phyloP scores from a whole-genome alignment of 2,329 filamentous ascomycete genomes.

The Colletotrichum sp. region DNA sequence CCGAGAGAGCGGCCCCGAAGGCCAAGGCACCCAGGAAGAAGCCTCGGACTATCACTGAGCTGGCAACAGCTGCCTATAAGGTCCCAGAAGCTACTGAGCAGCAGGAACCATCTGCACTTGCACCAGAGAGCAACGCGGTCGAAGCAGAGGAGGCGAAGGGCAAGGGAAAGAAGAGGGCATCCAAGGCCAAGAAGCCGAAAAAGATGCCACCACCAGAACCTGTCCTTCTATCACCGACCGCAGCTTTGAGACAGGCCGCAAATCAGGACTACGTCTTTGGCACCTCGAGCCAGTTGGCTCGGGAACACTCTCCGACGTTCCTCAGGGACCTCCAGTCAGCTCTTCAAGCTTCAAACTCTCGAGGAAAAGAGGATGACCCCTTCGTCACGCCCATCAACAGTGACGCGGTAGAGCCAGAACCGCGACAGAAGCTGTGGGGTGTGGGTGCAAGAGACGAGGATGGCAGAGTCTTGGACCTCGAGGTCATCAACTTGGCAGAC shows the following conservation, averaged over 20 bases:
- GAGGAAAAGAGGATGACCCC: constrained; percentile 38
- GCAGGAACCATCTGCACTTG: constrained; percentile 28
- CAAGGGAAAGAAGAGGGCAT: constrained; percentile 34
- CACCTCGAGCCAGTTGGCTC: constrained; percentile 81
- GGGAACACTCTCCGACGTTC: constrained; percentile 72
- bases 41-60: constrained; percentile 76
- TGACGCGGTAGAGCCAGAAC: constrained; percentile 37
- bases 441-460: constrained; percentile 70
- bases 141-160: constrained; percentile 35
- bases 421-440: constrained; percentile 65
- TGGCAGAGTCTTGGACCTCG: constrained; percentile 67
- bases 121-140: constrained; percentile 23
- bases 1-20: constrained; percentile 42
- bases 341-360: constrained; percentile 61
- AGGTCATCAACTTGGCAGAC: constrained; percentile 64
- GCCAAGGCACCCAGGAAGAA: constrained; percentile 69
- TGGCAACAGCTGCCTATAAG: constrained; percentile 75
- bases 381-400: constrained; percentile 45
- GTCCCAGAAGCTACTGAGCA: constrained; percentile 40
- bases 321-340: constrained; percentile 67
- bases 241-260: constrained; percentile 69
- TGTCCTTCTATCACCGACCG: constrained; percentile 69
- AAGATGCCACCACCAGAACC: constrained; percentile 42
- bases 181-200: constrained; percentile 44
- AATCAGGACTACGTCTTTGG: constrained; percentile 83